These are phyloP conservation scores for Picochlorum sp. DNA, from an alignment of 139 green algal genomes.

Conservation along the genomic window DNA sequence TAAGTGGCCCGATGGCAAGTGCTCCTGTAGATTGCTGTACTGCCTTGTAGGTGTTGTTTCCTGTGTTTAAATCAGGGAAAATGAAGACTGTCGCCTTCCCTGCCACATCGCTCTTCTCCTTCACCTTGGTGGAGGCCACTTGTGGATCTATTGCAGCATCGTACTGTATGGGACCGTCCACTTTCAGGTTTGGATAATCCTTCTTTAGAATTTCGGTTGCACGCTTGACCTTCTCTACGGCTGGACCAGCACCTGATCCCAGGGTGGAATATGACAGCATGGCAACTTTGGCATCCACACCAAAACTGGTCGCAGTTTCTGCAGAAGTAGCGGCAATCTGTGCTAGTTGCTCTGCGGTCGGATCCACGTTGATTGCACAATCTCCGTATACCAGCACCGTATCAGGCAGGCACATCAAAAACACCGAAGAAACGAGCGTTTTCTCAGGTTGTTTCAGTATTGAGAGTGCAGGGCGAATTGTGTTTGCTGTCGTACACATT, in stretches of 20 bases:
- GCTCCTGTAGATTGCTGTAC: slow-evolving; percentile 62
- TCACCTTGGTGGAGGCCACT: slow-evolving; percentile 68
- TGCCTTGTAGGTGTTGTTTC: slow-evolving; percentile 85
- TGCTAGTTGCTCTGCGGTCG: slow-evolving; percentile 63
- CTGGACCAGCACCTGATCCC: slow-evolving; percentile 50
- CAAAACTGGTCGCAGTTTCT: slow-evolving; percentile 78
- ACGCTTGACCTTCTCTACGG: slow-evolving; percentile 69
- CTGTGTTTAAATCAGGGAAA: slow-evolving; percentile 89
- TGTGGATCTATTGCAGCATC: slow-evolving; percentile 73
- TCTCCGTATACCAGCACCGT: slow-evolving; percentile 83
- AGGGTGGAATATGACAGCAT: slow-evolving; percentile 86
- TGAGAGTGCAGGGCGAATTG: slow-evolving; percentile 81
- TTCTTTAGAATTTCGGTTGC: slow-evolving; percentile 53
- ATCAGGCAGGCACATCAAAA: slow-evolving; percentile 92
- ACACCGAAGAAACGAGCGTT: slow-evolving; percentile 69
- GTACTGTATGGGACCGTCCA: slow-evolving; percentile 80
- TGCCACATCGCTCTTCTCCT: slow-evolving; percentile 62
- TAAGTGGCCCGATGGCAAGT: slow-evolving; percentile 79
- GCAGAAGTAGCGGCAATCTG: slow-evolving; percentile 62
- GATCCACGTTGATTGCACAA: slow-evolving; percentile 84
- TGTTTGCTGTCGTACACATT: slow-evolving; percentile 80
- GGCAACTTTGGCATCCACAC: slow-evolving; percentile 74
- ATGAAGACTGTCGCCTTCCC: slow-evolving; percentile 74
- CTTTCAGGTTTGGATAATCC: slow-evolving; percentile 49
- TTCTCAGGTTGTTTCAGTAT: slow-evolving; percentile 41